Percentiles rank a stretch among this genome's conserved stretches.
These are phyloP conservation scores for Penicillium sp. DNA, from an alignment of 2,329 filamentous ascomycete genomes.

Conservation along the genomic window DNA sequence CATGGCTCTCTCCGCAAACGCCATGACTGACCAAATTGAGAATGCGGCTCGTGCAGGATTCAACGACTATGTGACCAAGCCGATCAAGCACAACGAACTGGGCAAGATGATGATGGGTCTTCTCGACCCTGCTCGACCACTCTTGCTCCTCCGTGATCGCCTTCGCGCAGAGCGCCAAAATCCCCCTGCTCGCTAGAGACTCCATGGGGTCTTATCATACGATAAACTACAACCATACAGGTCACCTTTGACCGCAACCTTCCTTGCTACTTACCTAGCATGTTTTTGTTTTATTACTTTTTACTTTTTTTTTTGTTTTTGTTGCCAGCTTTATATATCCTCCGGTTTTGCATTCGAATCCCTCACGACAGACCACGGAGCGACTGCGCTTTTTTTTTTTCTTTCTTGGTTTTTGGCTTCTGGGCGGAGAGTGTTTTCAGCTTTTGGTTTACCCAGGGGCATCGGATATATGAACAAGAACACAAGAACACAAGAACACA, in stretches of 20 bases:
- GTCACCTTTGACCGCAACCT: not conserved
- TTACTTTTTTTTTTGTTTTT: not conserved
- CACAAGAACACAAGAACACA: not conserved
- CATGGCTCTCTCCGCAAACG: conserved; percentile 53
- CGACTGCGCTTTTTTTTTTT: conserved; percentile 4
- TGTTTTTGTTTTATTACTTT: conserved; percentile 5
- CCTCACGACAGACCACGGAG: conserved; percentile 9
- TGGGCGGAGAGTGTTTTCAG: not conserved
- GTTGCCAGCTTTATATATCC: not conserved
- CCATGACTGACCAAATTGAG: conserved; percentile 52
- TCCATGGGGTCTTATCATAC: not conserved
- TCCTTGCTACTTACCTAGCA: conserved; percentile 1
- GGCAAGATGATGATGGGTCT: conserved; percentile 53
- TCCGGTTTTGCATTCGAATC: conserved; percentile 3
- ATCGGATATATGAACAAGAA: not conserved
- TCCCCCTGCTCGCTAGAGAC: conserved; percentile 12
- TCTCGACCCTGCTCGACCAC: conserved; percentile 44
- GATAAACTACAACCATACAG: not conserved
- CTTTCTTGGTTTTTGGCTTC: not conserved
- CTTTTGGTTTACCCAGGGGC: conserved; percentile 5
- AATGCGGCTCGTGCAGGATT: conserved; percentile 49
- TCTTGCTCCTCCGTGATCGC: conserved; percentile 46
- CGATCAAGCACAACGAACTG: conserved; percentile 52
- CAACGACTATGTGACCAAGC: conserved; percentile 53
- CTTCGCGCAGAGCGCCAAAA: conserved; percentile 26